Base-by-base conservation (phyloP, 805 yeast genomes). In the Myxozyma vanderwaltii region DNA sequence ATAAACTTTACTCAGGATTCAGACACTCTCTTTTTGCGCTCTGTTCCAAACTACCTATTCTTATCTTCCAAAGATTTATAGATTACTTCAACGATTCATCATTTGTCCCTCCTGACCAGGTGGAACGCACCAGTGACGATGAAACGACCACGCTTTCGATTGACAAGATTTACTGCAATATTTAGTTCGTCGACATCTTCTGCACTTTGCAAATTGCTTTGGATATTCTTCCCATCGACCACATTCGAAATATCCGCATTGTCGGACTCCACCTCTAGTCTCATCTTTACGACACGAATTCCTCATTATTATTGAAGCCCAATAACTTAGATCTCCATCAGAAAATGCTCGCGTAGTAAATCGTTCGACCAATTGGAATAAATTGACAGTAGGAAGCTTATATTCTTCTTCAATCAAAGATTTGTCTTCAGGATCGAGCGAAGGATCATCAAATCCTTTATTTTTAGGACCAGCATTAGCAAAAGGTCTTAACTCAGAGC, bases 241-340 rank as follows among this genome's bases (percentile, higher is more conserved):
- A 75, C 99, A 92, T 27, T 84, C 87, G 67, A 91, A 88, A 71
- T 86, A 86, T 0, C 97, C 97, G 74, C 99, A 92, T 74, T 94
- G 98, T 54, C 98, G 81, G 31, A 92, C 87, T 1, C 97, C 97
- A 17, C 92, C 92, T 58, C 86, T 81, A 44, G 80, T 72, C 70
- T 91, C 97, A 71, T 92, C 94, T 69, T 91, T 85, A 58, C 97
- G 82, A 71, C 97, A 92, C 0, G 96, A 91, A 72, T 94, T 94
- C 56, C 98, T 80, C 91, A 94, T 94, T 40, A 91, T 90, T n/a
- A 92, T 96, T 2, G 96, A 94, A 1, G 97, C 89, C 99, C 99
- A 92, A 73, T 91, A 91, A 66, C 88, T 86, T 78, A 91, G 84
- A 66, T 91, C 97, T 44, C 86, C 82, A 2, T 89, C 83, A 6